Evolutionary conservation across 768 basidiomycete genomes (phyloP), one percentile per base, ranked within the genome.

Genomic region (Leccinum obscurum): DNA sequence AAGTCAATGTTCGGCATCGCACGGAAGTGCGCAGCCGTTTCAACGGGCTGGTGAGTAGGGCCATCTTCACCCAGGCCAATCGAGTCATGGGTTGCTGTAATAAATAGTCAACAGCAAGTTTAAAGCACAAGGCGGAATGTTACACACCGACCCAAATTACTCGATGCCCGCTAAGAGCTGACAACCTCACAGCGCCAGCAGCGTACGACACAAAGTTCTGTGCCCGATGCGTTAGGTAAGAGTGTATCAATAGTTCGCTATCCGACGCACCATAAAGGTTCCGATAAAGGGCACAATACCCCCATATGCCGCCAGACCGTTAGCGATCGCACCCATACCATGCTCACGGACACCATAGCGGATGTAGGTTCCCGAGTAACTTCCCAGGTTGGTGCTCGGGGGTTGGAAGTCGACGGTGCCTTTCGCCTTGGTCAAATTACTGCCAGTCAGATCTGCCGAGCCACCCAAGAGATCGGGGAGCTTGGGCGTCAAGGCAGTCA

Each of bases 341-440:
- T 98, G 95, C 76, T 98, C 95, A 76, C 95, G 92, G 59, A 98
- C 94, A 84, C 95, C 95, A 78, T 90, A 98, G 57, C 95, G 90
- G 73, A 98, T 86, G 75, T 98, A 97, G 52, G 88, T 90, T 55
- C 95, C 95, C 58, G 85, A 77, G 76, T 94, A 96, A 60, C 74
- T 81, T 60, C 95, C 95, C 49, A 96, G 82, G 34, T 86, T 86
- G 20, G 92, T 95, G 77, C 81, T 86, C 20, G 91, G 90, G 46
- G 85, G 90, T 76, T 98, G 95, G 88, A 98, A 96, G 77, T 98
- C 95, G 61, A 86, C 79, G n/a, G 83, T 83, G 57, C 76, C 78
- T 78, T 93, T 93, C 71, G 89, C 91, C 76, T 92, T 87, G 67
- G 94, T 96, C 68, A 95, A 80, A 78, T 95, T 96, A 73, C 87